These are phyloP conservation scores for Tylopilus sp. DNA, from an alignment of 768 basidiomycete genomes.

Conservation along the genomic window DNA sequence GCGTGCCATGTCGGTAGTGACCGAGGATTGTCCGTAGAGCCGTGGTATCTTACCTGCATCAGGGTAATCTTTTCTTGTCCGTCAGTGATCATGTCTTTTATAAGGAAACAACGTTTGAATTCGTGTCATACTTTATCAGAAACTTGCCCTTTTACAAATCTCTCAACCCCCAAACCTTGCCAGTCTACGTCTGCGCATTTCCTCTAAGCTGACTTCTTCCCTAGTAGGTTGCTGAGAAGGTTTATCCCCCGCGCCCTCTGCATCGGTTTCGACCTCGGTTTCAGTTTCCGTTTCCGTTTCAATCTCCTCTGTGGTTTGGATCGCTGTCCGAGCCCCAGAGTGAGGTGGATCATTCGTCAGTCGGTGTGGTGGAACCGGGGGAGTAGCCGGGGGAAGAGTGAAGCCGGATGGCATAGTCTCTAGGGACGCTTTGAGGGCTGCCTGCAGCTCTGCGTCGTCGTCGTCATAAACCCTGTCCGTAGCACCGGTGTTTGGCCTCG, in stretches of 20 bases:
- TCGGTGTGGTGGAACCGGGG: slow-evolving; percentile 16
- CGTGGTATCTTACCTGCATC: no score
- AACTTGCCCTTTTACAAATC: background rate
- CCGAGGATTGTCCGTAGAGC: no score
- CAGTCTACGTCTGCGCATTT: slow-evolving; percentile 60
- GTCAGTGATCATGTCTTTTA: no score
- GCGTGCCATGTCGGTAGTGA: no score
- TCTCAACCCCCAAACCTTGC: slow-evolving; percentile 58
- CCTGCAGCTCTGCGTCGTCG: slow-evolving; percentile 84
- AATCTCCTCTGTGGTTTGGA: slow-evolving; percentile 6
- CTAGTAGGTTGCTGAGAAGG: slow-evolving; percentile 13
- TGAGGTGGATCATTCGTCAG: slow-evolving; percentile 4
- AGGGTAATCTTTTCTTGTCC: no score
- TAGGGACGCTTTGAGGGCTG: slow-evolving; percentile 80
- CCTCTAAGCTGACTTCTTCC: slow-evolving; percentile 54
- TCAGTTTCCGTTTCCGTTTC: slow-evolving; percentile 34
- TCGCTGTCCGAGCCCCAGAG: slow-evolving; percentile 8
- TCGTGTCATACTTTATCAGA: background rate
- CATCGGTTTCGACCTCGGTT: slow-evolving; percentile 36
- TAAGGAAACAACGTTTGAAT: background rate
- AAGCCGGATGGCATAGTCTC: slow-evolving; percentile 58
- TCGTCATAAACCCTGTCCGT: slow-evolving; percentile 67
- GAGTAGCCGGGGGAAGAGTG: slow-evolving; percentile 29
- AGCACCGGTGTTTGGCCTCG: background rate
- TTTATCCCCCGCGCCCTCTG: slow-evolving; percentile 7